Conservation (phyloP, 169 alveolate species). For the Plasmodium blacklocki region DNA sequence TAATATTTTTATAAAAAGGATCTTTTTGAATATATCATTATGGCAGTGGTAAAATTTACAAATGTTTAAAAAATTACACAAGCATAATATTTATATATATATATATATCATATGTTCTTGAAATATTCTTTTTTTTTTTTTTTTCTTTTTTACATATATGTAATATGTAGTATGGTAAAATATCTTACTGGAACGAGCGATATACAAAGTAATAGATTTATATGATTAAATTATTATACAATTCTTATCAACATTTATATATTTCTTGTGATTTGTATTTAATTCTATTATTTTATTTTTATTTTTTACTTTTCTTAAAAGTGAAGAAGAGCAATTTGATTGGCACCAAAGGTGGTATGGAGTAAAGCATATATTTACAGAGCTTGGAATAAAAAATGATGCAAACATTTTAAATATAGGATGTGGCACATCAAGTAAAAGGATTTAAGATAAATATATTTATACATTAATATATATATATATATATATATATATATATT, state of each 20-base stretch:
- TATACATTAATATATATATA: constrained; percentile 10
- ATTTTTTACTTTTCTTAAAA: constrained; percentile 16
- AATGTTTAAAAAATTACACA: constrained; percentile 2
- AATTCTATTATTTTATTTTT: constrained; percentile 1
- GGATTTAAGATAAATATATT: not conserved
- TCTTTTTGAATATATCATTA: constrained; percentile 17
- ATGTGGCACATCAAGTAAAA: constrained; percentile 74
- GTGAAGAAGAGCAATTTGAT: constrained; percentile 76
- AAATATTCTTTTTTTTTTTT: constrained; percentile 18
- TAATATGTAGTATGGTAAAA: constrained; percentile 48
- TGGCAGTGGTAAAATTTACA: constrained; percentile 52
- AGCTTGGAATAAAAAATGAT: constrained; percentile 44
- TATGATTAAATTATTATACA: not conserved
- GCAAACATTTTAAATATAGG: constrained; percentile 66
- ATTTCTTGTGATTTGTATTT: not conserved
- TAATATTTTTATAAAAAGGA: not conserved
- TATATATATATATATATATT: constrained; percentile 2
- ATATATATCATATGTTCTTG: constrained; percentile 3
- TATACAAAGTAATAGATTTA: constrained; percentile 54
- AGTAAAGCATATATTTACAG: constrained; percentile 66
- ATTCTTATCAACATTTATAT: not conserved
- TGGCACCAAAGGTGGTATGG: constrained; percentile 77
- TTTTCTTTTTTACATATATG: constrained; percentile 1
- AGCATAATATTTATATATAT: constrained; percentile 3
- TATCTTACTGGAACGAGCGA: constrained; percentile 76